These are phyloP conservation scores for Theobroma grandiflorum DNA, from an alignment of 441 rosid species.

Conservation along the genomic window DNA sequence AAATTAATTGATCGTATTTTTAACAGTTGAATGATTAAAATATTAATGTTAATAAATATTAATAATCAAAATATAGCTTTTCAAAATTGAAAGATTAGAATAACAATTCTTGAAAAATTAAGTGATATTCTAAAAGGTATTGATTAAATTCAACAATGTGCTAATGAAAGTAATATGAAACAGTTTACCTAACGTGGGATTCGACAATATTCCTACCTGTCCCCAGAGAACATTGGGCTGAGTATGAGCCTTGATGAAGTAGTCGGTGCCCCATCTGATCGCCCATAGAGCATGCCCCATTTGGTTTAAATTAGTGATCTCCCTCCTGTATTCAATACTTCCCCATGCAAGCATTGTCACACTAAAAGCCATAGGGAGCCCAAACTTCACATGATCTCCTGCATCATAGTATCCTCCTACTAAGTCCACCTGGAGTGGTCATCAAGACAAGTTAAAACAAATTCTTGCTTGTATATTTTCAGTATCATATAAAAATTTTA, in stretches of 20 bases:
- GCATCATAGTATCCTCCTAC: constrained; percentile 95
- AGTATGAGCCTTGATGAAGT: constrained; percentile 79
- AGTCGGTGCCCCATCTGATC: constrained; percentile 86
- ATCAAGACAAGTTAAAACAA: background rate
- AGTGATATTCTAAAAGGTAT: too few relatives aligned
- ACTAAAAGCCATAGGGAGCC: constrained; percentile 85
- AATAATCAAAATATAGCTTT: too few relatives aligned
- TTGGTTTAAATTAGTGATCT: constrained; percentile 60
- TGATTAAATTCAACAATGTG: background rate
- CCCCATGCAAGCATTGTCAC: constrained; percentile 92
- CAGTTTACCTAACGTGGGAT: constrained; percentile 19
- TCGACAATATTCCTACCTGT: constrained; percentile 43
- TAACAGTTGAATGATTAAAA: too few relatives aligned
- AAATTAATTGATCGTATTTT: too few relatives aligned
- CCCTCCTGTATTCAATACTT: constrained; percentile 64
- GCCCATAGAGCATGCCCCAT: constrained; percentile 69
- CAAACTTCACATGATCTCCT: constrained; percentile 94
- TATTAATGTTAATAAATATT: too few relatives aligned
- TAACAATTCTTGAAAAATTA: too few relatives aligned
- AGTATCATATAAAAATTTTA: background rate
- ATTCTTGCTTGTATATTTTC: background rate
- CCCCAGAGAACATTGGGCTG: constrained; percentile 80
- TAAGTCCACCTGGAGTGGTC: constrained; percentile 67
- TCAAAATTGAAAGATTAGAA: too few relatives aligned
- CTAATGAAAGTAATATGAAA: background rate